Evolutionary conservation across 805 yeast species (phyloP).

Genomic region (Middelhovenomyces tepae): DNA sequence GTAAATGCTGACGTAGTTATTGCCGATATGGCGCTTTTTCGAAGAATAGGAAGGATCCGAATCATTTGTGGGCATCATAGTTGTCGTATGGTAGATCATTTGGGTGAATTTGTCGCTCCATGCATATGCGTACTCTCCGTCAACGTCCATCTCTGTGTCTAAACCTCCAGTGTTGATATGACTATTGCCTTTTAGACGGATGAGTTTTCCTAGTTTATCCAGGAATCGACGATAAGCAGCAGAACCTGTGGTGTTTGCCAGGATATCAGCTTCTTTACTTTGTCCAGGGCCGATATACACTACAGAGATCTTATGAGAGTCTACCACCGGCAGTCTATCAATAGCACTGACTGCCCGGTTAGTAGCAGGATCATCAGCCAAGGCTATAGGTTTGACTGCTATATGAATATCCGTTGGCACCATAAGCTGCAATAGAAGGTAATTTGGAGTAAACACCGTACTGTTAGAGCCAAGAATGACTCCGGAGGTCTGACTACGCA

Average conservation of each 20-base stretch:
- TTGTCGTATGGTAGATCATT: constrained; percentile 67
- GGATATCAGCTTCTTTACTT: constrained; percentile 46
- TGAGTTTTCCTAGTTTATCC: constrained; percentile 63
- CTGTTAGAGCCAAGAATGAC: neutral
- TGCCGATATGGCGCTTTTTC: constrained; percentile 83
- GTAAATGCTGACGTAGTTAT: constrained; percentile 70
- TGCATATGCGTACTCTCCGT: constrained; percentile 66
- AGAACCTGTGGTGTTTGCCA: constrained; percentile 24
- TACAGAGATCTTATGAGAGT: constrained; percentile 70
- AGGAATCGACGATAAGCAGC: constrained; percentile 46
- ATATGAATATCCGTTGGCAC: constrained; percentile 33
- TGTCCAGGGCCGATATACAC: constrained; percentile 68
- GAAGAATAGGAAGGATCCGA: constrained; percentile 39
- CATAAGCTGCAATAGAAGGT: constrained; percentile 43
- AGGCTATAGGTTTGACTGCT: constrained; percentile 38
- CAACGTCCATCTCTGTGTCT: constrained; percentile 57
- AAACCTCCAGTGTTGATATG: constrained; percentile 68
- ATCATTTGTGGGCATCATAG: constrained; percentile 49
- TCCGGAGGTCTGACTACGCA: neutral
- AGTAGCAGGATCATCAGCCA: constrained; percentile 41
- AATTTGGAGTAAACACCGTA: constrained; percentile 34
- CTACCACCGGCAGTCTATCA: constrained; percentile 71
- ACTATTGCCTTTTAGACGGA: constrained; percentile 46
- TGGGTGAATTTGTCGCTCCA: constrained; percentile 69
- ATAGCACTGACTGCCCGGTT: constrained; percentile 50